A percentile compares a stretch with the other conserved stretches of the same genome.
These are phyloP conservation scores for Amphicarpaea edgeworthii DNA, from an alignment of 306 rosid species.

Conservation along the genomic window DNA sequence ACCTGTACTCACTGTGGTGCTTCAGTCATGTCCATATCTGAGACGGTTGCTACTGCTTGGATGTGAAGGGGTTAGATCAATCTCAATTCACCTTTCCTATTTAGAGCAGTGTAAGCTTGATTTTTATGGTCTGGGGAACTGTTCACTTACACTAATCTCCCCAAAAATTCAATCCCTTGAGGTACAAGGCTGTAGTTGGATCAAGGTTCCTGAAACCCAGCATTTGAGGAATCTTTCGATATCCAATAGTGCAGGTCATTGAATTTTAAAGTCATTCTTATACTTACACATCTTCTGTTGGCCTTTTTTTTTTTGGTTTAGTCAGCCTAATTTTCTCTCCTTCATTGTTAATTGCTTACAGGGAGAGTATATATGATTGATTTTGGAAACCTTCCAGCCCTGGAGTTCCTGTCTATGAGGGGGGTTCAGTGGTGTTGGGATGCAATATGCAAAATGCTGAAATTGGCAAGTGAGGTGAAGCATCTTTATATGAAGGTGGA, in stretches of 20 bases:
- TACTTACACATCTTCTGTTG: background rate
- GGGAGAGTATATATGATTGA: conserved; percentile 94
- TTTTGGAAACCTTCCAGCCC: conserved; percentile 74
- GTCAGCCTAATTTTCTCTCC: background rate
- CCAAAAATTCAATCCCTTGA: conserved; percentile 83
- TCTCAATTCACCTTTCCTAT: conserved; percentile 68
- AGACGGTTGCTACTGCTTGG: conserved; percentile 78
- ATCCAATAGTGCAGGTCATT: conserved; percentile 81
- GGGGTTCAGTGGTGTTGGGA: conserved; percentile 97
- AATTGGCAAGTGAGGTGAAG: conserved; percentile 83
- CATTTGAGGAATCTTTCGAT: conserved; percentile 73
- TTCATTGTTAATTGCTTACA: conserved; percentile 45
- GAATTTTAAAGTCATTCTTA: conserved; percentile 35
- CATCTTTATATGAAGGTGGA: conserved; percentile 96
- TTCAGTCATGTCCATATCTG: conserved; percentile 73
- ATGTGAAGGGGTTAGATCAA: conserved; percentile 78
- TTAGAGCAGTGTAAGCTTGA: conserved; percentile 86
- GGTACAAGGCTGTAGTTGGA: conserved; percentile 98
- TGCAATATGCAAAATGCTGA: conserved; percentile 86
- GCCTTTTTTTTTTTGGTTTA: conserved; percentile 21
- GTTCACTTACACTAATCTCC: conserved; percentile 68
- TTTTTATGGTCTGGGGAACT: conserved; percentile 83
- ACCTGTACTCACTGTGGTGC: conserved; percentile 59
- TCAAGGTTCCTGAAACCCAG: conserved; percentile 70
- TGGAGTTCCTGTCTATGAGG: conserved; percentile 82